These are phyloP conservation scores for Anthracocystis walkeri DNA, from an alignment of 1,284 basidiomycete species.

Conservation along the genomic window DNA sequence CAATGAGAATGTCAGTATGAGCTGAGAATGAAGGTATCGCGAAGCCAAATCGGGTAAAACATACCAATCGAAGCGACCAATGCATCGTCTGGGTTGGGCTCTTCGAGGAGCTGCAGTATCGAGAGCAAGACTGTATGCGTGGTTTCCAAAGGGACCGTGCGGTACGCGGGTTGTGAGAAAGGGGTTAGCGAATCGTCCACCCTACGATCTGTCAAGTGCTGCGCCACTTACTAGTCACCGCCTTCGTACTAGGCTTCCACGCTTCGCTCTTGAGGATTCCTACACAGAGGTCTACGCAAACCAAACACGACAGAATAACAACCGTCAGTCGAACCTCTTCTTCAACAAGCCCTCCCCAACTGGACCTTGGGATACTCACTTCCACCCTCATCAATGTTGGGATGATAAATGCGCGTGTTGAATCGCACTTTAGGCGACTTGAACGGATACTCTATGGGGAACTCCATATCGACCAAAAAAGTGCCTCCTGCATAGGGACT, in stretches of 20 bases:
- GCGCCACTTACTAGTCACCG: conserved; percentile 60
- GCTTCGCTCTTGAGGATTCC: conserved; percentile 68
- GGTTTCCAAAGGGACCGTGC: not conserved
- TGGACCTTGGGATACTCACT: conserved; percentile 38
- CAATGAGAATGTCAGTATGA: not conserved
- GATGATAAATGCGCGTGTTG: conserved; percentile 67
- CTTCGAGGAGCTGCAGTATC: conserved; percentile 62
- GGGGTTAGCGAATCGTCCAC: not conserved
- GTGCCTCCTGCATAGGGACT: conserved; percentile 65
- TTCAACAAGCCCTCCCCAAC: no score
- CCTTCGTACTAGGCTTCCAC: conserved; percentile 69
- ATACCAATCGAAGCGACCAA: conserved; percentile 66
- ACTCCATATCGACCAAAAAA: conserved; percentile 66
- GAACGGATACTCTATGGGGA: conserved; percentile 69
- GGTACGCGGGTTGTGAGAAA: not conserved
- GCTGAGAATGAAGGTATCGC: no score
- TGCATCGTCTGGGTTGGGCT: conserved; percentile 67
- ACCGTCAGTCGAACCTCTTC: conserved; percentile 1
- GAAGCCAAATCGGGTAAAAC: conserved; percentile 5
- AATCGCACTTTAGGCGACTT: conserved; percentile 68
- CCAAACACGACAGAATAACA: not conserved
- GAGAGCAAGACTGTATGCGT: conserved; percentile 56
- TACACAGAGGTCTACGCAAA: conserved; percentile 55
- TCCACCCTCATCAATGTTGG: conserved; percentile 68
- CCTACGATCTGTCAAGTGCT: no score